A percentile compares a stretch with the other conserved stretches of the same genome.
Conservation (phyloP, 345 rosid genomes). For the Limnanthes douglasii region DNA sequence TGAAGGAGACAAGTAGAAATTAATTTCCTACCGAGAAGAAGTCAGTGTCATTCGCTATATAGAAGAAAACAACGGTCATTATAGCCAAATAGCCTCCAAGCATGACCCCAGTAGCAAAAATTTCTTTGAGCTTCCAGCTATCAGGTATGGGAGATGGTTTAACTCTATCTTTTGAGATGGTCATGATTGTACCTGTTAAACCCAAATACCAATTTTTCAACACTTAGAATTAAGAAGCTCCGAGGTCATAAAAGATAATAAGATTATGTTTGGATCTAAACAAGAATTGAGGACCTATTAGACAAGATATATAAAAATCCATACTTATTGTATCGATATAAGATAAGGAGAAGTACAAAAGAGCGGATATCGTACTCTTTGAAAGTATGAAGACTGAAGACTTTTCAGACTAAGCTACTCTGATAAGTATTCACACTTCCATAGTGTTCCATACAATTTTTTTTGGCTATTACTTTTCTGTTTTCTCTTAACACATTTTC, state of each 20-base stretch:
- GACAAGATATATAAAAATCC: too few species aligned
- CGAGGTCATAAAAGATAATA: neutral
- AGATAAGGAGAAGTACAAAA: too few species aligned
- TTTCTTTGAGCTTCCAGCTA: constrained; percentile 89
- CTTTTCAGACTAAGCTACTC: too few species aligned
- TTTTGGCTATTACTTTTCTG: too few species aligned
- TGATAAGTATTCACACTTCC: too few species aligned
- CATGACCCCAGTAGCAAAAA: constrained; percentile 74
- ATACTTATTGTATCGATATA: too few species aligned
- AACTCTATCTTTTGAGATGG: constrained; percentile 84
- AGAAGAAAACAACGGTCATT: constrained; percentile 79
- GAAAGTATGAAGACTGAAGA: too few species aligned
- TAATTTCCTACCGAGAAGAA: constrained; percentile 48
- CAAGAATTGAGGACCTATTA: too few species aligned
- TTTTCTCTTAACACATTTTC: too few species aligned
- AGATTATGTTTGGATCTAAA: neutral
- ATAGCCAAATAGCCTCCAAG: constrained; percentile 80
- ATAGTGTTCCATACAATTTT: too few species aligned
- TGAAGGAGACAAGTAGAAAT: neutral
- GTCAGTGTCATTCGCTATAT: constrained; percentile 43
- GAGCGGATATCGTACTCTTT: too few species aligned
- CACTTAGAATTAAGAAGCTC: neutral
- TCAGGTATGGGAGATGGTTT: constrained; percentile 95
- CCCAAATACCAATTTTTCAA: neutral
- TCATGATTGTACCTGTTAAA: constrained; percentile 74